These are phyloP conservation scores for Diplodia corticola DNA, from an alignment of 2,329 filamentous ascomycete genomes.

Conservation along the genomic window DNA sequence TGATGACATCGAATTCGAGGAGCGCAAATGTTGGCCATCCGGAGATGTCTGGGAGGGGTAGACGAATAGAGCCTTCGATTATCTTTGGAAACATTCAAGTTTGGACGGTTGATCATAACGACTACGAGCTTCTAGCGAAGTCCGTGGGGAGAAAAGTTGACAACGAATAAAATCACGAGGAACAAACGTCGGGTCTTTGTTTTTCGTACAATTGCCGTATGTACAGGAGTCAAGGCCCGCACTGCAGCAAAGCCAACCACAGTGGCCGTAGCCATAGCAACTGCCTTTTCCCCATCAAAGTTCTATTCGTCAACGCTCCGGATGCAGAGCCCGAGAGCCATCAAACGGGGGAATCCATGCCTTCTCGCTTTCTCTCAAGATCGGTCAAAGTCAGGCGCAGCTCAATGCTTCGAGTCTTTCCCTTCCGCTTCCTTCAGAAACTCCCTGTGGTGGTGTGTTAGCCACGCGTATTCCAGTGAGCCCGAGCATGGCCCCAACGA, in stretches of 20 bases:
- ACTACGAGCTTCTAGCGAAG: not conserved
- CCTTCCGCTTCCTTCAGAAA: constrained; percentile 43
- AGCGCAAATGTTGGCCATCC: not conserved
- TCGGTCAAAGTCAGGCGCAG: not conserved
- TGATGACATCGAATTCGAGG: not conserved
- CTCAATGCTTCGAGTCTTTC: constrained; percentile 29
- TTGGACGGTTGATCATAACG: not conserved
- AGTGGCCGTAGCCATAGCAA: constrained; percentile 15
- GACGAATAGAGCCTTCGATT: not conserved
- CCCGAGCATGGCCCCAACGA: not conserved
- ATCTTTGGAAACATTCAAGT: not conserved
- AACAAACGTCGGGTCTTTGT: not conserved
- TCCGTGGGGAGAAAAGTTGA: not conserved
- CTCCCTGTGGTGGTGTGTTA: constrained; percentile 29
- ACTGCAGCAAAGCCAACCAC: not conserved
- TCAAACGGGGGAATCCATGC: constrained; percentile 10
- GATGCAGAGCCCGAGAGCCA: constrained; percentile 13
- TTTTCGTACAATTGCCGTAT: constrained; percentile 20
- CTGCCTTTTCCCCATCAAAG: not conserved
- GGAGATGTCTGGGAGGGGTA: not conserved
- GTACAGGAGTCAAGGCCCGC: constrained; percentile 2
- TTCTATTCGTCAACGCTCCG: constrained; percentile 15
- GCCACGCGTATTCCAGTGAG: not conserved
- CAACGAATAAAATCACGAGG: not conserved
- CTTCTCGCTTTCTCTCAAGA: not conserved